Base-by-base conservation (phyloP, 345 rosid genomes). In the Zanthoxylum bungeanum region DNA sequence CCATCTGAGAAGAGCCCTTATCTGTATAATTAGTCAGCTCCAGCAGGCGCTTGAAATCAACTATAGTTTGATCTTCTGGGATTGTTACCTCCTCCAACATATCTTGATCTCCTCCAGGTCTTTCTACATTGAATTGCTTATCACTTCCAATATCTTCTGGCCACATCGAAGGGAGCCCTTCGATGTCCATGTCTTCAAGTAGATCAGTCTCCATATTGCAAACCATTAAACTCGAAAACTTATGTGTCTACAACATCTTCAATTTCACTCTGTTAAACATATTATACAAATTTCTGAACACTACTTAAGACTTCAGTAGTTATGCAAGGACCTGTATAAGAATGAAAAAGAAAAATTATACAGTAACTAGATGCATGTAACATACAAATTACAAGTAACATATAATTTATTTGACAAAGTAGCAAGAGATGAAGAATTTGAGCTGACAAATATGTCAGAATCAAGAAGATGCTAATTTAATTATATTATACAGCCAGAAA, bases 111-210 rank as follows among this genome's bases (percentile, higher is more conserved):
- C 88, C 88, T 31, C 85, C 82, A 3, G 98, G 88, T 76, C 77
- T 82, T 73, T 92, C 98, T 7, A 95, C 88, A 64, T 92, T 93
- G 84, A 89, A 95, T 22, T 91, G 99, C 79, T 92, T 90, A 73
- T 90, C 88, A 11, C 76, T 64, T 31, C 78, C 91, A 5, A 92
- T 87, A 63, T 89, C 92, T 63, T 92, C 99, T 1, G 99, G 98
- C 98, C 98, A 94, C 97, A 92, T 90, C 1, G 98, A 94, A 72
- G 87, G 78, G 31, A 92, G 87, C 70, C 72, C 87, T 85, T 94
- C 98, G 9, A 85, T 75, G 11, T 94, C 97, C 91, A 90, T 92
- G 57, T 92, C 97, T 24, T 95, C 97, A 11, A 84, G 74, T 28
- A 79, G 88, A 77, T 88, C 84, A 39, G 77, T 73, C 83, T 85